phyloP scores from a whole-genome alignment of 2,329 filamentous ascomycete genomes.

The Monilinia laxa region DNA sequence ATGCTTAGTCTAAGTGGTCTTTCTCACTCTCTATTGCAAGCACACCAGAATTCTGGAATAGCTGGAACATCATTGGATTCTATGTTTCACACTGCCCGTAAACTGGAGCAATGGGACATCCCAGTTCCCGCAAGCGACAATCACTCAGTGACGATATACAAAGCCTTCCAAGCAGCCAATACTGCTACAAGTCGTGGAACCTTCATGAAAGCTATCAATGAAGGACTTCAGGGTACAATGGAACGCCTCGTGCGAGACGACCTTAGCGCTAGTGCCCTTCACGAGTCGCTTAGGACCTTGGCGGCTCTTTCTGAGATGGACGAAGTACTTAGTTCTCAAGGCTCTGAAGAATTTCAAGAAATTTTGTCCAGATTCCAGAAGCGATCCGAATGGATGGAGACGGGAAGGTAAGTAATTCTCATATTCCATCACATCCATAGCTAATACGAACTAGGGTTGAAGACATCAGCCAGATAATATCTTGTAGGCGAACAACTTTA shows the following conservation, averaged over 20 bases:
- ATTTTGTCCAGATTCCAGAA: slow-evolving; percentile 62
- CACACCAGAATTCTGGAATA: slow-evolving; percentile 59
- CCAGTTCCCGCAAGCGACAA: slow-evolving; percentile 66
- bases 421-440: background rate
- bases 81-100: slow-evolving; percentile 76
- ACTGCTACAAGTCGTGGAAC: slow-evolving; percentile 57
- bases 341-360: slow-evolving; percentile 58
- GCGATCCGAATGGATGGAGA: slow-evolving; percentile 77
- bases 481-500: slow-evolving; percentile 78
- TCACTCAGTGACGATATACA: slow-evolving; percentile 71
- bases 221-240: slow-evolving; percentile 62
- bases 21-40: slow-evolving; percentile 74
- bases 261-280: slow-evolving; percentile 52
- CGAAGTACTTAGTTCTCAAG: slow-evolving; percentile 65
- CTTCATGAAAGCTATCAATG: slow-evolving; percentile 59
- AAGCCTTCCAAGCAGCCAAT: slow-evolving; percentile 75
- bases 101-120: slow-evolving; percentile 89
- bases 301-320: slow-evolving; percentile 80
- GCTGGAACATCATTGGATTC: slow-evolving; percentile 63
- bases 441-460: slow-evolving; percentile 56
- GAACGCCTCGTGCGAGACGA: slow-evolving; percentile 51
- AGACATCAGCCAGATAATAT: slow-evolving; percentile 77
- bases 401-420: slow-evolving; percentile 62
- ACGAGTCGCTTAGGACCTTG: slow-evolving; percentile 59
- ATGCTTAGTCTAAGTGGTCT: slow-evolving; percentile 81